Conservation (phyloP, 768 basidiomycete genomes). For the Lyophyllum atratum region DNA sequence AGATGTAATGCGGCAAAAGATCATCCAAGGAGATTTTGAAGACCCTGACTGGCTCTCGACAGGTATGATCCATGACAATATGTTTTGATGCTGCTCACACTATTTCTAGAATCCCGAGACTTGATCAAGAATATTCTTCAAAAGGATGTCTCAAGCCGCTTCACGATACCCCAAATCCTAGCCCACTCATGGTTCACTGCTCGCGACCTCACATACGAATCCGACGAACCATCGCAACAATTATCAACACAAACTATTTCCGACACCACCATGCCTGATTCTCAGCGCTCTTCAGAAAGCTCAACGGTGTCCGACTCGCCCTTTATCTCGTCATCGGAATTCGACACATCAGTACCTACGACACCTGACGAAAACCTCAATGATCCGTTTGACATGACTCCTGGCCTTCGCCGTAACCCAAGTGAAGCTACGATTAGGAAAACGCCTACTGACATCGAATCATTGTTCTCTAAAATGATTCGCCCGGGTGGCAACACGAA, state of each 20-base stretch:
- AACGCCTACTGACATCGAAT: conserved; percentile 36
- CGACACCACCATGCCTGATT: conserved; percentile 22
- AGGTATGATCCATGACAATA: conserved; percentile 48
- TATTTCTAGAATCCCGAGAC: conserved; percentile 73
- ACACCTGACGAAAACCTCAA: conserved; percentile 53
- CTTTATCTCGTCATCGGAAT: conserved; percentile 36
- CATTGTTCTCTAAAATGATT: conserved; percentile 34
- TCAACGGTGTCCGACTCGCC: conserved; percentile 59
- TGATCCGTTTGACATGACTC: conserved; percentile 44
- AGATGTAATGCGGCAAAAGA: conserved; percentile 76
- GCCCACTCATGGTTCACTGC: conserved; percentile 83
- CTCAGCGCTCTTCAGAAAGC: conserved; percentile 51
- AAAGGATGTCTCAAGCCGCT: conserved; percentile 73
- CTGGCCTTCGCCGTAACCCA: conserved; percentile 46
- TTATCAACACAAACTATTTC: conserved; percentile 30
- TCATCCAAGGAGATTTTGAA: conserved; percentile 85
- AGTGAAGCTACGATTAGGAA: conserved; percentile 67
- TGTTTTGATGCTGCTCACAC: neutral
- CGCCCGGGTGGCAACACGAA: conserved; percentile 11
- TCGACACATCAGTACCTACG: conserved; percentile 50
- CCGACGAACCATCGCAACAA: conserved; percentile 28
- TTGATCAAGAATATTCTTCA: conserved; percentile 78
- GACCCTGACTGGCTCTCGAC: conserved; percentile 90
- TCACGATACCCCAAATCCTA: conserved; percentile 83
- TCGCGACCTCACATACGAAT: conserved; percentile 33